Percentiles rank a stretch among this genome's conserved stretches.
Evolutionary conservation across 75 land plant genomes (phyloP).

Genomic region (Pinus tabuliformis): DNA sequence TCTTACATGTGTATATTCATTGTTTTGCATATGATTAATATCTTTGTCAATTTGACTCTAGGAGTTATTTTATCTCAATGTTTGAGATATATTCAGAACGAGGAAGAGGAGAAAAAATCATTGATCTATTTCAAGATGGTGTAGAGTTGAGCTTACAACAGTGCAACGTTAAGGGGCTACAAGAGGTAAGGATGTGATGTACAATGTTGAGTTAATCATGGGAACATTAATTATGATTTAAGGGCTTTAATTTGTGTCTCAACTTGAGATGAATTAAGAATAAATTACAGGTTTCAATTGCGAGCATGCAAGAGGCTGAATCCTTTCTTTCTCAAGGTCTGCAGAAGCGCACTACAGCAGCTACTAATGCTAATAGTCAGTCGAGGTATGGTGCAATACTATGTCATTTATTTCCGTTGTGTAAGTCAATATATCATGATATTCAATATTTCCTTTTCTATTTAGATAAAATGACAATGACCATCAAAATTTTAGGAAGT

Average conservation of each 20-base stretch:
- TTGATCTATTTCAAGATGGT: constrained; percentile 49
- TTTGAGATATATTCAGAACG: constrained; percentile 67
- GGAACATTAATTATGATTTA: background rate
- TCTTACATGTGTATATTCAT: background rate
- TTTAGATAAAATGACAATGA: background rate
- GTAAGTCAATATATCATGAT: background rate
- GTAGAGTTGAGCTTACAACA: constrained; percentile 42
- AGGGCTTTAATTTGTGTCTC: background rate
- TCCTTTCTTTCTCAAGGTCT: constrained; percentile 39
- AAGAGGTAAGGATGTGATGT: constrained; percentile 41
- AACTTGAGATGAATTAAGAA: background rate
- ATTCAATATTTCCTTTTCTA: background rate
- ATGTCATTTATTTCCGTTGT: background rate
- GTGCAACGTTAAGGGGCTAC: constrained; percentile 43
- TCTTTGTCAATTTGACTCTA: constrained; percentile 5
- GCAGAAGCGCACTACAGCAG: constrained; percentile 55
- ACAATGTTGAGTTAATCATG: background rate
- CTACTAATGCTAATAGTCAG: constrained; percentile 52
- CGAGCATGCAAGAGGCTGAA: constrained; percentile 44
- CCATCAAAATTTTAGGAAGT: background rate
- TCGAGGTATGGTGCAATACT: constrained; percentile 44
- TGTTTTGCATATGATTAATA: background rate
- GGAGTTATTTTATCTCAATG: constrained; percentile 53
- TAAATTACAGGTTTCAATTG: constrained; percentile 28
- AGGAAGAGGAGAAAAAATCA: constrained; percentile 54